Percentiles rank a stretch among this genome's conserved stretches.
These are phyloP conservation scores for Diphasiastrum complanatum DNA, from an alignment of 83 land plant species.

Conservation along the genomic window DNA sequence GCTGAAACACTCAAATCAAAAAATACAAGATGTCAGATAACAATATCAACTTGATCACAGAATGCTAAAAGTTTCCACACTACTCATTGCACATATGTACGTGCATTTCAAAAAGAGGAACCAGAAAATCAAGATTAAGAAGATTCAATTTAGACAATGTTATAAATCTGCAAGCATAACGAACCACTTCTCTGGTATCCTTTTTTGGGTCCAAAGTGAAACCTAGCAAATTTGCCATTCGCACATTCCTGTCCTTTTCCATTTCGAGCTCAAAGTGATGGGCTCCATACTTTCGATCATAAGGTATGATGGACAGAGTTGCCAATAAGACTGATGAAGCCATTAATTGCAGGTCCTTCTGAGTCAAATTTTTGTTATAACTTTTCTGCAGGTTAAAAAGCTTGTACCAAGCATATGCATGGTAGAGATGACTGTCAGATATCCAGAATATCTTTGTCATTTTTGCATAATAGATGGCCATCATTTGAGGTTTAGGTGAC, in stretches of 20 bases:
- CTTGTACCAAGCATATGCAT: conserved; percentile 95
- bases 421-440: conserved; percentile 69
- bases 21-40: too few species aligned
- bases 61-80: too few species aligned
- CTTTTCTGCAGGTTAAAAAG: conserved; percentile 74
- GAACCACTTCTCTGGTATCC: conserved; percentile 82
- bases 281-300: conserved; percentile 67
- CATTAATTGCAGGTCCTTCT: conserved; percentile 84
- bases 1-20: conserved; percentile 45
- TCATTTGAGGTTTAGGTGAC: conserved; percentile 77
- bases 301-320: conserved; percentile 71
- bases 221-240: conserved; percentile 74
- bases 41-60: too few species aligned
- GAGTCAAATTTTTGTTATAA: conserved; percentile 74
- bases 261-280: conserved; percentile 87
- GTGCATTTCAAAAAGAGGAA: too few species aligned
- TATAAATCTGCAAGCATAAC: neutral
- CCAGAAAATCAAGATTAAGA: too few species aligned
- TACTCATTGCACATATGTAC: too few species aligned
- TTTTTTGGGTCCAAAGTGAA: conserved; percentile 62
- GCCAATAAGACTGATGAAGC: conserved; percentile 88
- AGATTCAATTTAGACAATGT: too few species aligned
- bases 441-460: conserved; percentile 82
- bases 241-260: conserved; percentile 80
- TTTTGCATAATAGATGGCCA: conserved; percentile 88